Percentiles rank a stretch among this genome's conserved stretches.
Evolutionary conservation across 139 green algal species (phyloP).

Genomic region (Astrephomene gubernaculifera): DNA sequence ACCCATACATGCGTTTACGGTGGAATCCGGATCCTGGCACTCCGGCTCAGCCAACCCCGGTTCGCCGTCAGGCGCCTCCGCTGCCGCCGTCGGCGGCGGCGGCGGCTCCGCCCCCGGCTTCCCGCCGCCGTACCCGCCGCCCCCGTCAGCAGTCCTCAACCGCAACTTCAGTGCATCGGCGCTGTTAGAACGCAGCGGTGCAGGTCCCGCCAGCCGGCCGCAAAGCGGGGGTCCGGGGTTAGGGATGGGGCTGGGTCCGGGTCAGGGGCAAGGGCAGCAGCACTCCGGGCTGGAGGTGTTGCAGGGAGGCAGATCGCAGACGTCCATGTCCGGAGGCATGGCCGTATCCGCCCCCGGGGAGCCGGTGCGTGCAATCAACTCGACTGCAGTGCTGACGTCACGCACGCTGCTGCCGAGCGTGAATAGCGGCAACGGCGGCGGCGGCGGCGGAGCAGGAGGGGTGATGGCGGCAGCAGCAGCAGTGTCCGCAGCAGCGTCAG

Average conservation of each 20-base stretch:
- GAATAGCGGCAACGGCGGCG: background rate
- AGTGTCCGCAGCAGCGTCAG: too few species aligned
- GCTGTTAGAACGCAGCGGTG: too few species aligned
- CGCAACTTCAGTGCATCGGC: too few species aligned
- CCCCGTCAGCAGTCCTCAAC: too few species aligned
- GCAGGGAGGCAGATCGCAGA: background rate
- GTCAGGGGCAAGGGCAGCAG: too few species aligned
- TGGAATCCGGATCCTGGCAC: background rate
- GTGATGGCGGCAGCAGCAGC: too few species aligned
- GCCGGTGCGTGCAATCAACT: conserved; percentile 24
- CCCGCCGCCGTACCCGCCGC: too few species aligned
- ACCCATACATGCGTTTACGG: background rate
- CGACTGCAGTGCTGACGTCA: conserved; percentile 7
- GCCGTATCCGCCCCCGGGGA: background rate
- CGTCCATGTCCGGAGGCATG: background rate
- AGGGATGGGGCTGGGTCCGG: too few species aligned
- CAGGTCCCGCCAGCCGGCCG: too few species aligned
- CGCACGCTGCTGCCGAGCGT: conserved; percentile 17
- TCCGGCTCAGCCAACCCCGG: background rate
- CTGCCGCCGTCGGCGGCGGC: background rate
- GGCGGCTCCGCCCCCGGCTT: background rate
- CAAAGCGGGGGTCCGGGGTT: too few species aligned
- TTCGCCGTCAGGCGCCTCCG: background rate
- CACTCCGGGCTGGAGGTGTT: background rate
- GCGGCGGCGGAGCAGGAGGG: background rate